phyloP scores from a whole-genome alignment of 805 yeast genomes.

The Metschnikowia kunwiensis region DNA sequence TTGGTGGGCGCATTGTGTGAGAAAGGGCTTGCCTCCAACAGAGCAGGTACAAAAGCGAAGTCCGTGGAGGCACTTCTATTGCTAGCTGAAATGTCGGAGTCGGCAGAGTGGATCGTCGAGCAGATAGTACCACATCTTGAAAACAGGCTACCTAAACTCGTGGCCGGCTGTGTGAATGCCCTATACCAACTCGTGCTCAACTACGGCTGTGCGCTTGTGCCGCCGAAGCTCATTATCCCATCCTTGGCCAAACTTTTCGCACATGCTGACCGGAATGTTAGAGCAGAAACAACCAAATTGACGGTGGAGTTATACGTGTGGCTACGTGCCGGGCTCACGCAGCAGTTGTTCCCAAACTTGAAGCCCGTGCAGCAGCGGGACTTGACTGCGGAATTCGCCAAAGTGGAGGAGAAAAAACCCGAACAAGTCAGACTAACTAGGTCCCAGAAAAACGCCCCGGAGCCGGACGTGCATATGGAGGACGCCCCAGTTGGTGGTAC shows the following conservation, averaged over 20 bases:
- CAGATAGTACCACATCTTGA: conserved; percentile 58
- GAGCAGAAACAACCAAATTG: conserved; percentile 71
- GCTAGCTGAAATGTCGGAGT: conserved; percentile 58
- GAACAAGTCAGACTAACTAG: conserved; percentile 55
- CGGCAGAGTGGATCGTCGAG: conserved; percentile 65
- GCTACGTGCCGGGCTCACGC: conserved; percentile 63
- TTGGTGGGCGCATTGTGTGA: conserved; percentile 61
- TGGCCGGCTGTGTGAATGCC: conserved; percentile 62
- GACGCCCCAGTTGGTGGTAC: conserved; percentile 19
- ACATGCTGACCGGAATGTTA: conserved; percentile 83
- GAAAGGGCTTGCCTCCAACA: conserved; percentile 73
- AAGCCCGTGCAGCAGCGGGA: conserved; percentile 94
- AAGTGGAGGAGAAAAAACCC: conserved; percentile 38
- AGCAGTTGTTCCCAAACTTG: conserved; percentile 60
- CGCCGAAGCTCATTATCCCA: conserved; percentile 57
- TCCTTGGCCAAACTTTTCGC: conserved; percentile 65
- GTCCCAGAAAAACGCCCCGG: conserved; percentile 40
- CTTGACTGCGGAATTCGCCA: conserved; percentile 63
- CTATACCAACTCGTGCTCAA: conserved; percentile 51
- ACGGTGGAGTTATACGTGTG: conserved; percentile 70
- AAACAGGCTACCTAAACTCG: conserved; percentile 73
- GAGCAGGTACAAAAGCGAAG: conserved; percentile 69
- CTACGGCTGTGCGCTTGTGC: conserved; percentile 62
- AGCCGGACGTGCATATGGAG: conserved; percentile 29
- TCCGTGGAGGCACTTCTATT: conserved; percentile 60